Evolutionary conservation across 129 eudicot genomes (phyloP).

Genomic region (Scalesia atractyloides): DNA sequence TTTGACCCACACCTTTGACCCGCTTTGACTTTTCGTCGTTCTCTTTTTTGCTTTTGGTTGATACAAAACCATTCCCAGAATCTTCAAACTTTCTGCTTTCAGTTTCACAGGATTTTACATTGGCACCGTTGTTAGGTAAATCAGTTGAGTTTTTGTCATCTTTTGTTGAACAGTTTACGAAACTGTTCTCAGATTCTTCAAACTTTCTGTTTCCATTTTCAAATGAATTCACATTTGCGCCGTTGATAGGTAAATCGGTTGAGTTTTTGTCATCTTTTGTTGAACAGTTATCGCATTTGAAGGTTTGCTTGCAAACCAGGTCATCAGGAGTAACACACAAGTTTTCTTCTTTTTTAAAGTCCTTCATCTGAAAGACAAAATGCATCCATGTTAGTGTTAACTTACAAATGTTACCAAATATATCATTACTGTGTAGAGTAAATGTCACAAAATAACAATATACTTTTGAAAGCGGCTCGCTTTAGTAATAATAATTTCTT

Average conservation of each 20-base stretch:
- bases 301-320: neutral
- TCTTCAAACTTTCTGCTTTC: slow-evolving; percentile 12
- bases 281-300: neutral
- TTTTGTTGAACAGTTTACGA: slow-evolving; percentile 14
- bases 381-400: neutral
- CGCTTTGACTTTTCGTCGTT: slow-evolving; percentile 27
- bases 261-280: neutral
- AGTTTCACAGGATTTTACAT: slow-evolving; percentile 4
- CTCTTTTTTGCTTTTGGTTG: slow-evolving; percentile 34
- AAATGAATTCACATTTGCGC: slow-evolving; percentile 7
- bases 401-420: slow-evolving; percentile 5
- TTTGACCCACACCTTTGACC: slow-evolving; percentile 5
- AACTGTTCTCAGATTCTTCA: slow-evolving; percentile 28
- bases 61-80: slow-evolving; percentile 40
- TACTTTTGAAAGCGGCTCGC: neutral
- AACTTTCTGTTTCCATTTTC: slow-evolving; percentile 5
- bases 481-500: neutral
- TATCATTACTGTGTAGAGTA: neutral
- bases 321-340: slow-evolving; percentile 1
- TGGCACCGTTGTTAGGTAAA: neutral
- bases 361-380: neutral
- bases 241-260: neutral
- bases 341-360: neutral
- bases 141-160: neutral
- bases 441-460: neutral